These are phyloP conservation scores for Ophiobolus disseminans DNA, from an alignment of 2,329 filamentous ascomycete genomes.

Conservation along the genomic window DNA sequence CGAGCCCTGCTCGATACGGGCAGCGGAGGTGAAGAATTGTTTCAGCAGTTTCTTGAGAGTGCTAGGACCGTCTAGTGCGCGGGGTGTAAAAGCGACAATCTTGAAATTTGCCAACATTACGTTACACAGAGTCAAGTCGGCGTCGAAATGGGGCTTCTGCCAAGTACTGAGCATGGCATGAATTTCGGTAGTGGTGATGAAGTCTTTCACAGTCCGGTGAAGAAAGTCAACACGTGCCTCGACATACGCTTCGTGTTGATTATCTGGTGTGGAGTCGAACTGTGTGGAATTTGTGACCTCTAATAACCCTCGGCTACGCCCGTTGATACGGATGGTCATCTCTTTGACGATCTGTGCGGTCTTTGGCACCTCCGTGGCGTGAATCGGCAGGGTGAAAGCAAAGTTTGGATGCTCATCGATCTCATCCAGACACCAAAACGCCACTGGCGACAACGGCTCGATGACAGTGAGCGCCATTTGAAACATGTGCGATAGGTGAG, in stretches of 20 bases:
- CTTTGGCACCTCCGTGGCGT: neutral
- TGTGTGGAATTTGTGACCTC: neutral
- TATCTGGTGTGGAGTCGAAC: neutral
- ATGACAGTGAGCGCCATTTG: neutral
- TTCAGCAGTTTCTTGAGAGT: neutral
- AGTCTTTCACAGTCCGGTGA: conserved; percentile 16
- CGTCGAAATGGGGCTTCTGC: neutral
- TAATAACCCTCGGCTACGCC: conserved; percentile 13
- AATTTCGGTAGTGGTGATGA: conserved; percentile 2
- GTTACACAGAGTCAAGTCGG: neutral
- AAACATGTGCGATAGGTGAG: conserved; percentile 5
- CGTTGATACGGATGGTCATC: conserved; percentile 8
- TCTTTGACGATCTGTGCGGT: conserved; percentile 2
- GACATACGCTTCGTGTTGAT: neutral
- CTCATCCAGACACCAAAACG: conserved; percentile 11
- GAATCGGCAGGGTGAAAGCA: neutral
- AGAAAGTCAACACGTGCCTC: conserved; percentile 7
- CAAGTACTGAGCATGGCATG: neutral
- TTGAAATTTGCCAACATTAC: neutral
- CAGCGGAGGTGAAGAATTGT: neutral
- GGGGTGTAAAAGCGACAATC: neutral
- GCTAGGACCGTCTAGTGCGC: neutral
- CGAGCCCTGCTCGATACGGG: neutral
- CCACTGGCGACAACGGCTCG: neutral
- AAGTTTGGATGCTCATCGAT: conserved; percentile 6